Base-by-base conservation (phyloP, 176 grass and related monocot genomes). In the Ensete ventricosum region DNA sequence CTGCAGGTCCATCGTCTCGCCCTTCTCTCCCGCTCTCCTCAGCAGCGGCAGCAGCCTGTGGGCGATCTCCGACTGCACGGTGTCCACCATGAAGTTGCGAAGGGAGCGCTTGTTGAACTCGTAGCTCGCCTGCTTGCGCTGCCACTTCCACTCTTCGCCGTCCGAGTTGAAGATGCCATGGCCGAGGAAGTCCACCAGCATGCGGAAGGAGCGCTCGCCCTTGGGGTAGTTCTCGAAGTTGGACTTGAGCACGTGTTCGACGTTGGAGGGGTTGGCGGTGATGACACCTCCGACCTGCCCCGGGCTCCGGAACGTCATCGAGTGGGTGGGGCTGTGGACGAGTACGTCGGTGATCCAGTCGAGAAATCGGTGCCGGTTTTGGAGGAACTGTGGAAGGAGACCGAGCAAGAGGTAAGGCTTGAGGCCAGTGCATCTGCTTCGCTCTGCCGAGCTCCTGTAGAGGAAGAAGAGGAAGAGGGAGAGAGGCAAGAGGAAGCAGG, bases 281-380 rank as follows among this genome's bases (percentile, higher is more conserved):
- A 92, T 67, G 75, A 71, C 71, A 2, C 78, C 77, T 48, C 51
- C 43, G 12, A 51, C 26, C 72, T 86, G 83, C 57, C 88, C 82
- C 1, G 75, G 67, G 0, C 27, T 58, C 53, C 75, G 75, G 82
- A 89, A 82, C 13, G 67, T 63, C 63, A 96, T 76, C n/a, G 89
- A 88, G 59, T 72, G 85, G 63, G 76, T 86, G 12, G 87, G 81
- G 77, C 79, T 80, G 12, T 50, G 29, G 27, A 65, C 54, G 14
- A 89, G 50, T 71, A 88, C 52, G 71, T 77, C 82, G 1, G 92
- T 81, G 2, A 50, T 59, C 86, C 82, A 91, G 0, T 91, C 82
- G 20, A 96, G 88, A 65, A 96, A 79, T 48, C 86, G 71, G 66
- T 80, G 34, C 26, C 63, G 74, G 64, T 96, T 91, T 73, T 80